Evolutionary conservation across 805 yeast genomes (phyloP).

Genomic region (Cyberlindnera suaveolens): DNA sequence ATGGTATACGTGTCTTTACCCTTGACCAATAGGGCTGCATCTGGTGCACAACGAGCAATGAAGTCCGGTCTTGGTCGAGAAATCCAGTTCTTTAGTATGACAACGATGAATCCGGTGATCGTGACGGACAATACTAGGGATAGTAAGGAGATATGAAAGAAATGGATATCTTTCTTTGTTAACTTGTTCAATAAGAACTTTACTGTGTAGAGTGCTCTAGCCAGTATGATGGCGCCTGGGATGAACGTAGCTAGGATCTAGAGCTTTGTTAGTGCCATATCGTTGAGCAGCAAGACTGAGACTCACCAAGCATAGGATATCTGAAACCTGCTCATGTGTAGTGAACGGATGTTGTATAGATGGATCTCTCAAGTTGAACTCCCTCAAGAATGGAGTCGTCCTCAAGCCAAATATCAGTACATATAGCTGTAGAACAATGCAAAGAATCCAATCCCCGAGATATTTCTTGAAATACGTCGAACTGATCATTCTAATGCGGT

Average conservation of each 20-base stretch:
- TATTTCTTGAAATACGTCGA: conserved; percentile 3
- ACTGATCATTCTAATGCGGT: not conserved
- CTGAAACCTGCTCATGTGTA: conserved; percentile 7
- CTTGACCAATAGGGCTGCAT: conserved; percentile 28
- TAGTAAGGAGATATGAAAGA: conserved; percentile 9
- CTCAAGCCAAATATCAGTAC: conserved; percentile 6
- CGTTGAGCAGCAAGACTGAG: not conserved
- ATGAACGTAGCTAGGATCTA: conserved; percentile 3
- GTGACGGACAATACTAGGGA: conserved; percentile 9
- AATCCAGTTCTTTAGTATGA: conserved; percentile 65
- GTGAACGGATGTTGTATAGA: conserved; percentile 27
- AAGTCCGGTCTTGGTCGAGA: conserved; percentile 92
- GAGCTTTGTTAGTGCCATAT: not conserved
- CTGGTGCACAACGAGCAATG: conserved; percentile 74
- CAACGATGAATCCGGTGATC: conserved; percentile 11
- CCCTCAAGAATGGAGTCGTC: conserved; percentile 25
- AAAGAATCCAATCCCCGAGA: conserved; percentile 8
- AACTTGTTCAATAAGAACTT: conserved; percentile 4
- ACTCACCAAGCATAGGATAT: conserved; percentile 5
- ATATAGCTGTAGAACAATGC: conserved; percentile 3
- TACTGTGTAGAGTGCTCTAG: not conserved
- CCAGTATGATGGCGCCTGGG: conserved; percentile 2
- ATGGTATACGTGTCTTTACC: conserved; percentile 14
- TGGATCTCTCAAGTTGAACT: conserved; percentile 26
- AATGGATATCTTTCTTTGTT: conserved; percentile 8